These are phyloP conservation scores for Botrytis sinoallii DNA, from an alignment of 2,329 filamentous ascomycete genomes.

Conservation along the genomic window DNA sequence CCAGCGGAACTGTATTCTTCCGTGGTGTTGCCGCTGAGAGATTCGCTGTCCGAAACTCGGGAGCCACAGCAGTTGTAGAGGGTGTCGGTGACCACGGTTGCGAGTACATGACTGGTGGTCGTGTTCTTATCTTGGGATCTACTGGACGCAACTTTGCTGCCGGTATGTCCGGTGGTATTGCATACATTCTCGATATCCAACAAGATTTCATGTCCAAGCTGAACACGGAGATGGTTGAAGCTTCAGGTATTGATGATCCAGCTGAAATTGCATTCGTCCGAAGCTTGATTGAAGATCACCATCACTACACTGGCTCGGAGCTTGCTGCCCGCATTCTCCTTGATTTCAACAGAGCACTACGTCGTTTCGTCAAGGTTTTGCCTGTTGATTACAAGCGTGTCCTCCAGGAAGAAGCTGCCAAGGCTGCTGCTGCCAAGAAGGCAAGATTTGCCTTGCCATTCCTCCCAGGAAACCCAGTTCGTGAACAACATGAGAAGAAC, in stretches of 20 bases:
- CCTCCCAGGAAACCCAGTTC: conserved; percentile 63
- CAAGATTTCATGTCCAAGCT: conserved; percentile 89
- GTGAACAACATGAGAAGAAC: conserved; percentile 50
- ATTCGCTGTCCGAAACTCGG: conserved; percentile 95
- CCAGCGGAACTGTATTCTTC: conserved; percentile 90
- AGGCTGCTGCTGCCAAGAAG: conserved; percentile 81
- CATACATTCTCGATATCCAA: conserved; percentile 87
- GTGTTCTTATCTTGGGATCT: conserved; percentile 78
- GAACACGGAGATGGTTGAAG: conserved; percentile 97
- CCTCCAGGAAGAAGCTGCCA: conserved; percentile 78
- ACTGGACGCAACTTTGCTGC: conserved; percentile 97
- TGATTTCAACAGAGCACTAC: conserved; percentile 91
- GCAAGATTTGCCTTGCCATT: conserved; percentile 77
- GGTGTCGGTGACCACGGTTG: conserved; percentile 95
- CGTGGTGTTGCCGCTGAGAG: conserved; percentile 93
- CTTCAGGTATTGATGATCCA: conserved; percentile 78
- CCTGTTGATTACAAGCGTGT: conserved; percentile 96
- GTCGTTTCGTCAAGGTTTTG: conserved; percentile 88
- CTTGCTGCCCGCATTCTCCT: conserved; percentile 86
- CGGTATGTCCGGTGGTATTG: conserved; percentile 98
- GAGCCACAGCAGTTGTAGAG: conserved; percentile 92
- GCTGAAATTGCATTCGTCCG: conserved; percentile 86
- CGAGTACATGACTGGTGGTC: conserved; percentile 98
- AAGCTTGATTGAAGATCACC: conserved; percentile 90
- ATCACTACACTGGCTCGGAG: conserved; percentile 96